Evolutionary conservation across 805 yeast species (phyloP), one percentile per base, ranked within the genome.

Genomic region (Candida vaughaniae): DNA sequence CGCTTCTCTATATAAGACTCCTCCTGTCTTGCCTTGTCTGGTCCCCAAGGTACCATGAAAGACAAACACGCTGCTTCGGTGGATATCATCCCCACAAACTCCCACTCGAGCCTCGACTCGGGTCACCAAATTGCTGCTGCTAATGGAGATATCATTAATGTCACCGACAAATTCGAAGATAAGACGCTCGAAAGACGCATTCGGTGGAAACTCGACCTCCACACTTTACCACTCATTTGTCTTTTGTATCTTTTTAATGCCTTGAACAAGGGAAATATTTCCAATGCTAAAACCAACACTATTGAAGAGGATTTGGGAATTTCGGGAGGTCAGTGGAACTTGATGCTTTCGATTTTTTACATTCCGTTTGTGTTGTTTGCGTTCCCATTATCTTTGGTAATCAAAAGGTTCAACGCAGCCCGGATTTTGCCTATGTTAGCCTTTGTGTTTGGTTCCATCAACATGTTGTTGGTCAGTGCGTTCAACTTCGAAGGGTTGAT

Each of bases 241-340:
- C 22, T 69, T 18, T 63, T 70, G 69, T 73, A 73, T 42, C 56
- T 73, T 23, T 71, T 70, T 54, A 69, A 69, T 43, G 69, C 74
- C 10, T 58, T 73, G 37, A 77, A 73, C 48, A 69, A 68, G 43
- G 73, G 75, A 11, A 73, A 73, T 44, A 70, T 73, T 31, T 63
- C 71, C 11, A 72, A 73, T 49, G 78, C 78, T 12, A 70, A 70
- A 45, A 71, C 75, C 1, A 69, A 70, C 41, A 71, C 71, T 22
- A 48, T 73, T 32, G 73, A 62, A 18, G 45, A 39, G 4, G 75
- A 73, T 42, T 49, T 73, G 14, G 62, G 62, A 22, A 62, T 73
- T 31, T 46, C 47, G 4, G 73, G 71, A 16, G 55, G 60, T 20
- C 59, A 70, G 38, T 73, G 73, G 72, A 71, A 71, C 46, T 48